phyloP scores from a whole-genome alignment of 2,329 filamentous ascomycete species.

The Uncinocarpus reesii region DNA sequence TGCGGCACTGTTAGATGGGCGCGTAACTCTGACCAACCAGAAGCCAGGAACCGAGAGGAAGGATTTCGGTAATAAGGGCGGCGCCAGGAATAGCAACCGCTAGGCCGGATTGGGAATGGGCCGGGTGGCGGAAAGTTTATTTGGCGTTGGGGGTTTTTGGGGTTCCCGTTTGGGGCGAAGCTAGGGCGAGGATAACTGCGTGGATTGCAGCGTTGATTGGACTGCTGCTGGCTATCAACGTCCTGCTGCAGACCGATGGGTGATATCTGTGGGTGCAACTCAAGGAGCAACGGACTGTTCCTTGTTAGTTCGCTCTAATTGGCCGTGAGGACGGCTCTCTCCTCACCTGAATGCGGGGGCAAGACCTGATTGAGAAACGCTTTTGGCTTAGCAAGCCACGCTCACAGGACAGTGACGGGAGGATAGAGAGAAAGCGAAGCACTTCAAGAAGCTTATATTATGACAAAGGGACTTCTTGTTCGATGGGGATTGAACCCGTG shows the following conservation, averaged over 20 bases:
- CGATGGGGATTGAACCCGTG: too few relatives aligned
- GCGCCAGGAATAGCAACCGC: conserved; percentile 15
- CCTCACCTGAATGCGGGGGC: neutral
- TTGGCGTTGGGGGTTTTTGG: conserved; percentile 1
- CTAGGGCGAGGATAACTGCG: conserved; percentile 3
- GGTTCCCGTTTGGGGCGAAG: conserved; percentile 13
- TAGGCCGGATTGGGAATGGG: conserved; percentile 14
- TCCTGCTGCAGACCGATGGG: neutral
- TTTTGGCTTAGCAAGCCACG: neutral
- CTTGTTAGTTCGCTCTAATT: conserved; percentile 10
- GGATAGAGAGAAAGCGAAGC: neutral
- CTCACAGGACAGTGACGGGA: neutral
- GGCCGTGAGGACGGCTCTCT: neutral
- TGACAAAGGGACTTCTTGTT: too few relatives aligned
- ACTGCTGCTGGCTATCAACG: neutral
- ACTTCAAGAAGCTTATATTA: too few relatives aligned
- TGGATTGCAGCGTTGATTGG: conserved; percentile 10
- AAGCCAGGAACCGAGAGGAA: neutral
- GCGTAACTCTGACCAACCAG: conserved; percentile 14
- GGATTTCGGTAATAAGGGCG: conserved; percentile 3
- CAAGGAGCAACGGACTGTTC: neutral
- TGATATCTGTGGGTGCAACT: conserved; percentile 1
- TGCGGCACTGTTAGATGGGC: conserved; percentile 11
- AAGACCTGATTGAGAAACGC: neutral
- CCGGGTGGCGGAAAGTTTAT: neutral